A percentile compares a stretch with the other conserved stretches of the same genome.
phyloP scores from a whole-genome alignment of 2,329 filamentous ascomycete species.

The Colletotrichum tanaceti region DNA sequence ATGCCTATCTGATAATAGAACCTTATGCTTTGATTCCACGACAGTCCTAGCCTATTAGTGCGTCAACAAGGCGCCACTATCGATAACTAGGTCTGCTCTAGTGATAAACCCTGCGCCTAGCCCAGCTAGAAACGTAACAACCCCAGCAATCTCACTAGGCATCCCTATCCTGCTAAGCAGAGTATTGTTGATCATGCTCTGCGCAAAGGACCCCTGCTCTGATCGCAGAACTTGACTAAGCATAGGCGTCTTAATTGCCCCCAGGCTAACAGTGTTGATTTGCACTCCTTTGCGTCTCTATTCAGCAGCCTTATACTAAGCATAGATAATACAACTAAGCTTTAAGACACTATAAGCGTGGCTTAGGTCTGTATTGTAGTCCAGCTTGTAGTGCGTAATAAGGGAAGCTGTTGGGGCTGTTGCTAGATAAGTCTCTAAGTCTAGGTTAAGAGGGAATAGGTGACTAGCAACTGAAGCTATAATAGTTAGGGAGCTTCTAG shows the following conservation, averaged over 20 bases:
- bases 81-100: slow-evolving; percentile 18
- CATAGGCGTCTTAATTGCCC: slow-evolving; percentile 25
- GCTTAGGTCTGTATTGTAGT: slow-evolving; percentile 1
- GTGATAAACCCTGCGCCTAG: slow-evolving; percentile 11
- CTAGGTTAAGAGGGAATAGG: not conserved
- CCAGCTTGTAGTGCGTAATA: slow-evolving; percentile 4
- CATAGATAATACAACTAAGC: slow-evolving; percentile 14
- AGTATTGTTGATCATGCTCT: slow-evolving; percentile 9
- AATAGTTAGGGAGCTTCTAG: slow-evolving; percentile 4
- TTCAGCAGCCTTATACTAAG: slow-evolving; percentile 1
- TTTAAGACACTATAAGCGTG: slow-evolving; percentile 17
- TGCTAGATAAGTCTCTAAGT: slow-evolving; percentile 15
- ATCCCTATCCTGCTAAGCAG: not conserved
- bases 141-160: slow-evolving; percentile 6
- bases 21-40: not conserved
- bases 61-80: slow-evolving; percentile 1
- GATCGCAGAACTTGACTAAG: slow-evolving; percentile 14
- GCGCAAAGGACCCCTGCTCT: not conserved
- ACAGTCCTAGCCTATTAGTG: slow-evolving; percentile 2
- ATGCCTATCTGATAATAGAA: not conserved
- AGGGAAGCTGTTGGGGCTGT: slow-evolving; percentile 9
- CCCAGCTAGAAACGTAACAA: slow-evolving; percentile 13
- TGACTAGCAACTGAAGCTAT: slow-evolving; percentile 26
- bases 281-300: slow-evolving; percentile 14
- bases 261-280: slow-evolving; percentile 27